These are phyloP conservation scores for Trichoderma atroviride DNA, from an alignment of 2,329 filamentous ascomycete species.

Conservation along the genomic window DNA sequence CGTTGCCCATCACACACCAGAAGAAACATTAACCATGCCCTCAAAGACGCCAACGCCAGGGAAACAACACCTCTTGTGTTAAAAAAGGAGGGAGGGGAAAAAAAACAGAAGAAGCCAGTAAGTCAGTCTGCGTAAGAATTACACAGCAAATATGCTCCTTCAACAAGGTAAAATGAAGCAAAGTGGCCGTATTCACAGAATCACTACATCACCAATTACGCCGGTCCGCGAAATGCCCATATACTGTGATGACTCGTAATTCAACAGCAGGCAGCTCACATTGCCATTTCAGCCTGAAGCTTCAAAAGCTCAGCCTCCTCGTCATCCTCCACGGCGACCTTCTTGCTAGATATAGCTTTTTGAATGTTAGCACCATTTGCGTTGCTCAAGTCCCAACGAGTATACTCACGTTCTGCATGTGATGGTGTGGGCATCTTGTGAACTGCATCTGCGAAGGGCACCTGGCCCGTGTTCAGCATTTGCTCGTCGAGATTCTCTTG, in stretches of 20 bases:
- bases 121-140: neutral
- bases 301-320: constrained; percentile 94
- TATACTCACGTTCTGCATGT: constrained; percentile 73
- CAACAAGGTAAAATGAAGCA: neutral
- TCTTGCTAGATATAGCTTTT: constrained; percentile 40
- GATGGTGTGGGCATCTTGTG: constrained; percentile 75
- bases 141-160: constrained; percentile 6
- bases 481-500: constrained; percentile 91
- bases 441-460: constrained; percentile 79
- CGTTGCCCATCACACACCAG: constrained; percentile 11
- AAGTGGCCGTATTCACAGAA: constrained; percentile 1
- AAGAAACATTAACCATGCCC: constrained; percentile 12
- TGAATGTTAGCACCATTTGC: constrained; percentile 19
- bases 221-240: neutral
- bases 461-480: constrained; percentile 85
- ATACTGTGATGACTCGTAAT: neutral
- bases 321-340: constrained; percentile 73
- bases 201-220: constrained; percentile 1
- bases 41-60: constrained; percentile 40
- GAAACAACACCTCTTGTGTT: constrained; percentile 33
- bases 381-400: neutral
- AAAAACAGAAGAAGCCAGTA: constrained; percentile 11
- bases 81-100: neutral
- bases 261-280: constrained; percentile 55
- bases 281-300: constrained; percentile 95